These are phyloP conservation scores for Bryum argenteum DNA, from an alignment of 225 moss, liverwort and hornwort species.

Conservation along the genomic window DNA sequence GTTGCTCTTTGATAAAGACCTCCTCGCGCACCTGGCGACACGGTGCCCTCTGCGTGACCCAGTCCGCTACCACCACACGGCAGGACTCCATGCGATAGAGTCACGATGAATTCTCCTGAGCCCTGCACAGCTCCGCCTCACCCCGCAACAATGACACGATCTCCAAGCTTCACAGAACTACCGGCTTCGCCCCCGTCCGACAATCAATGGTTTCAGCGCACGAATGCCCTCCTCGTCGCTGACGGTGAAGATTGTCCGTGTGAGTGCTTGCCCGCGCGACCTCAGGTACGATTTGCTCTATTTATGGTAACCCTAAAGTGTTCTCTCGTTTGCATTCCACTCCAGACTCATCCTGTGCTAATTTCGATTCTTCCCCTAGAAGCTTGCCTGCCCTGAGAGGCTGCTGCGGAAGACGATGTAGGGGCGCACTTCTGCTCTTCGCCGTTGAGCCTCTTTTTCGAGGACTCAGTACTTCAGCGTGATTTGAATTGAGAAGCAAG, in stretches of 20 bases:
- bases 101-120: not conserved
- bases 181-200: slow-evolving; percentile 9
- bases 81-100: slow-evolving; percentile 29
- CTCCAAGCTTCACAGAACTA: slow-evolving; percentile 3
- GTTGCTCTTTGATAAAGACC: slow-evolving; percentile 55
- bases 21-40: slow-evolving; percentile 45
- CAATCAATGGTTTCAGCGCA: slow-evolving; percentile 37
- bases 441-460: not conserved
- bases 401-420: not conserved
- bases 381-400: not conserved
- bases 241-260: slow-evolving; percentile 24
- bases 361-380: not conserved
- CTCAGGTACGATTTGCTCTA: not conserved
- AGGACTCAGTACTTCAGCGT: too few relatives aligned
- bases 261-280: slow-evolving; percentile 24
- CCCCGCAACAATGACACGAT: slow-evolving; percentile 38
- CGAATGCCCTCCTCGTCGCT: slow-evolving; percentile 32
- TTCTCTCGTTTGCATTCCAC: not conserved
- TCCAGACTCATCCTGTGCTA: not conserved
- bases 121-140: slow-evolving; percentile 36
- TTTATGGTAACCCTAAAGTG: slow-evolving; percentile 1
- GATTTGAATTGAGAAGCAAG: not conserved
- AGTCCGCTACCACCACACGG: slow-evolving; percentile 34
- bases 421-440: not conserved
- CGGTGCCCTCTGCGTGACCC: slow-evolving; percentile 25